A percentile compares a stretch with the other conserved stretches of the same genome.
These are phyloP conservation scores for Massarina eburnea DNA, from an alignment of 2,329 filamentous ascomycete genomes.

Conservation along the genomic window DNA sequence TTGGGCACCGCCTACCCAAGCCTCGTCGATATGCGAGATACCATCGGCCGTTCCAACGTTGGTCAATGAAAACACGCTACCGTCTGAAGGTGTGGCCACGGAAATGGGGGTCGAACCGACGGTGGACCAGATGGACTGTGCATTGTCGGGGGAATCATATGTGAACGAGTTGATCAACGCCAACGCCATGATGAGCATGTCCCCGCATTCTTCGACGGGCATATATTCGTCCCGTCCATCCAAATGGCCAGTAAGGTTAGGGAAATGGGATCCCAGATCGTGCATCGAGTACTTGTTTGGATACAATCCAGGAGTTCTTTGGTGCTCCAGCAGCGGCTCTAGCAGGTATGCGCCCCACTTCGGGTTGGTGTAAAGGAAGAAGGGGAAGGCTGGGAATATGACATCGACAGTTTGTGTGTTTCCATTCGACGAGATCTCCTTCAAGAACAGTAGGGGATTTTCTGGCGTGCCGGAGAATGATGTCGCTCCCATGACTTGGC, in stretches of 20 bases:
- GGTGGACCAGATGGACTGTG: conserved; percentile 62
- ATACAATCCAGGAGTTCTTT: conserved; percentile 73
- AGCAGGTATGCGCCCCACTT: conserved; percentile 77
- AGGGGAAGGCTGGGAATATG: conserved; percentile 83
- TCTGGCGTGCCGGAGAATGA: conserved; percentile 72
- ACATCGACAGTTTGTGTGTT: conserved; percentile 87
- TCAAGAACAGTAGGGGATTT: conserved; percentile 74
- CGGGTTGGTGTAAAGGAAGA: conserved; percentile 84
- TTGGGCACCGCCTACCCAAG: conserved; percentile 58
- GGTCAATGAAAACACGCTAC: conserved; percentile 51
- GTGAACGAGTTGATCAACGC: conserved; percentile 74
- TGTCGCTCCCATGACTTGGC: conserved; percentile 78
- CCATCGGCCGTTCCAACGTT: conserved; percentile 53
- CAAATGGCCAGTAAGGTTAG: conserved; percentile 74
- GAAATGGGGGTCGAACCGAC: conserved; percentile 32
- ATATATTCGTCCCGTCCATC: conserved; percentile 72
- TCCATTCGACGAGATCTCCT: conserved; percentile 83
- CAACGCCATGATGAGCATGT: conserved; percentile 82
- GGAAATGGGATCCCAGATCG: conserved; percentile 71
- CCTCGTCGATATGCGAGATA: conserved; percentile 61
- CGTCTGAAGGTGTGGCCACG: conserved; percentile 15
- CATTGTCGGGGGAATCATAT: conserved; percentile 59
- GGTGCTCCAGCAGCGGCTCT: conserved; percentile 79
- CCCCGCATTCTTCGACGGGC: conserved; percentile 77
- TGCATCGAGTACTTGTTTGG: conserved; percentile 82